A percentile compares a stretch with the other conserved stretches of the same genome.
Conservation (phyloP, 2,329 filamentous ascomycete genomes). For the Alternaria novae-zelandiae region DNA sequence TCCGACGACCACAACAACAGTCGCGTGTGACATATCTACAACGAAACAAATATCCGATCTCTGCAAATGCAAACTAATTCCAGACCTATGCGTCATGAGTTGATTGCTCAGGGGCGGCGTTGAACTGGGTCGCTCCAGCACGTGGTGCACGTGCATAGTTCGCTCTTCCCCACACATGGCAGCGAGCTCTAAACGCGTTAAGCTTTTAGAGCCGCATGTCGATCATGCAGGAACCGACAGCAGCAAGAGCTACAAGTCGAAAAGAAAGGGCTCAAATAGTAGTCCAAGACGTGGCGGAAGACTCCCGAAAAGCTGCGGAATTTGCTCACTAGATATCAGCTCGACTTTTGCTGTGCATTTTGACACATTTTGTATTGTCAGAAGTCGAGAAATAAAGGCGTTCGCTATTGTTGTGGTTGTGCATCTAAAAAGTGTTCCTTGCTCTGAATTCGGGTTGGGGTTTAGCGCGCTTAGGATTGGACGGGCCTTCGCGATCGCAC, state of each 20-base stretch:
- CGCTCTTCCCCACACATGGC: conserved; percentile 38
- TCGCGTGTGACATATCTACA: not conserved
- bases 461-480: conserved; percentile 22
- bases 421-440: conserved; percentile 24
- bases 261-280: conserved; percentile 20
- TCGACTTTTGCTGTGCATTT: conserved; percentile 6
- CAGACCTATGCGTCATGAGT: not conserved
- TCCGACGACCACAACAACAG: not conserved
- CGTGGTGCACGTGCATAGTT: conserved; percentile 35
- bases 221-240: conserved; percentile 40
- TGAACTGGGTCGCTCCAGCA: conserved; percentile 9
- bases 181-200: conserved; percentile 33
- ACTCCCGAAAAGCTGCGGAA: conserved; percentile 39
- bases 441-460: conserved; percentile 14
- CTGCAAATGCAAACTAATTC: not conserved
- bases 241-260: conserved; percentile 29
- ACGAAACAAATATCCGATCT: not conserved
- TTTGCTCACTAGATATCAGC: not conserved
- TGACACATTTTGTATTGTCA: not conserved
- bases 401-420: conserved; percentile 25
- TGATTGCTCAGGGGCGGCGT: not conserved
- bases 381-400: conserved; percentile 13
- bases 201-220: conserved; percentile 48
- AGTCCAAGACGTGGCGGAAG: conserved; percentile 17
- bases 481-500: conserved; percentile 17